phyloP scores from a whole-genome alignment of 2,329 filamentous ascomycete genomes.

The Stagonosporopsis vannaccii region DNA sequence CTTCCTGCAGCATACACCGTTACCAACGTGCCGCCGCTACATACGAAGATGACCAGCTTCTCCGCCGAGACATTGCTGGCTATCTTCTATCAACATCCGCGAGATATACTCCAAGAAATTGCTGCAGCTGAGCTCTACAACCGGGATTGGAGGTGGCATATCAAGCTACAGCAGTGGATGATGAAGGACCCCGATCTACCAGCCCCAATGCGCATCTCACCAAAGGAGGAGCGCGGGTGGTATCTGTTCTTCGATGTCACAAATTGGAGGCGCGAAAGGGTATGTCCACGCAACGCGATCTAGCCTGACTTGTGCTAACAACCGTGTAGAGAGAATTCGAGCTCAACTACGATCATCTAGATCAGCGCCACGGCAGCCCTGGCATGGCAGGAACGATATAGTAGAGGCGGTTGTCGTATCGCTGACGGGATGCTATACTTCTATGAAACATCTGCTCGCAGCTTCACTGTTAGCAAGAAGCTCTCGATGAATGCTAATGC shows the following conservation, averaged over 20 bases:
- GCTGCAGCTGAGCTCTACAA: constrained; percentile 67
- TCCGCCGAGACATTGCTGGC: constrained; percentile 71
- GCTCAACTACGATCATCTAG: constrained; percentile 60
- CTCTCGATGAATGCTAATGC: neutral
- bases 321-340: constrained; percentile 56
- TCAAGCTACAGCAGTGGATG: constrained; percentile 62
- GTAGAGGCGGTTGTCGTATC: neutral
- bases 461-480: neutral
- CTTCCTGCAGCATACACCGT: constrained; percentile 71
- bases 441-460: neutral
- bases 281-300: constrained; percentile 28
- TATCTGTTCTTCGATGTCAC: constrained; percentile 64
- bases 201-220: constrained; percentile 54
- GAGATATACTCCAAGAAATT: constrained; percentile 70
- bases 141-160: constrained; percentile 64
- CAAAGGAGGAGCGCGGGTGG: constrained; percentile 59
- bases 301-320: constrained; percentile 21
- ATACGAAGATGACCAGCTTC: constrained; percentile 65
- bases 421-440: neutral
- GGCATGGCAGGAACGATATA: constrained; percentile 41
- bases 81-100: constrained; percentile 73
- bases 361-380: constrained; percentile 52
- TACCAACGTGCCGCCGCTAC: constrained; percentile 69
- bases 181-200: constrained; percentile 60
- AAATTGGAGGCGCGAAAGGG: constrained; percentile 61